phyloP scores from a whole-genome alignment of 495 filamentous ascomycete genomes.

The Symbiotaphrina buchneri region DNA sequence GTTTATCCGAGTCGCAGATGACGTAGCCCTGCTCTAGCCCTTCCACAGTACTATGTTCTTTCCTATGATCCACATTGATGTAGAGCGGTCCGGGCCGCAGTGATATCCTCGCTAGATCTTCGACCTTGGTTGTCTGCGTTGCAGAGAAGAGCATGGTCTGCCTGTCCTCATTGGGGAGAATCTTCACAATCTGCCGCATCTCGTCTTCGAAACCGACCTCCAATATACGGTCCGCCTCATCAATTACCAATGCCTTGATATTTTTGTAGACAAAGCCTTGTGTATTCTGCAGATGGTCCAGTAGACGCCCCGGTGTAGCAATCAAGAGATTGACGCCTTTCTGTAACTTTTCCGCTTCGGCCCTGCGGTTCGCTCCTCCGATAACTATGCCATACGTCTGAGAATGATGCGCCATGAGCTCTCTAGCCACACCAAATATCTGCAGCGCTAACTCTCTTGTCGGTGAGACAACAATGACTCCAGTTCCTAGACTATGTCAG shows the following conservation, averaged over 20 bases:
- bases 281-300: constrained; percentile 91
- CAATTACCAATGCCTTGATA: constrained; percentile 66
- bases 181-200: constrained; percentile 93
- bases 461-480: constrained; percentile 68
- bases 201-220: constrained; percentile 98
- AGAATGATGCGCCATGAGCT: constrained; percentile 69
- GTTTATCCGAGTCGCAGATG: constrained; percentile 75
- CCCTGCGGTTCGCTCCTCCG: constrained; percentile 75
- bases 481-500: constrained; percentile 31
- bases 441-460: constrained; percentile 85
- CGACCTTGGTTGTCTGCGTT: constrained; percentile 95
- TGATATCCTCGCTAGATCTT: constrained; percentile 86
- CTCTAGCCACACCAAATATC: constrained; percentile 86
- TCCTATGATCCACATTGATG: constrained; percentile 72
- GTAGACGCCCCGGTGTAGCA: constrained; percentile 75
- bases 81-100: constrained; percentile 81
- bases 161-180: constrained; percentile 67
- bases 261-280: constrained; percentile 88
- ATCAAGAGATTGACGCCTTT: constrained; percentile 92
- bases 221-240: constrained; percentile 83
- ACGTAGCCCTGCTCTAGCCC: constrained; percentile 92
- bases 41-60: constrained; percentile 69
- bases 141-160: constrained; percentile 97
- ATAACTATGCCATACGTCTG: constrained; percentile 95
- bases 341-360: constrained; percentile 80